phyloP scores from a whole-genome alignment of 352 stramenopile species.

The Phytophthora citrophthora region DNA sequence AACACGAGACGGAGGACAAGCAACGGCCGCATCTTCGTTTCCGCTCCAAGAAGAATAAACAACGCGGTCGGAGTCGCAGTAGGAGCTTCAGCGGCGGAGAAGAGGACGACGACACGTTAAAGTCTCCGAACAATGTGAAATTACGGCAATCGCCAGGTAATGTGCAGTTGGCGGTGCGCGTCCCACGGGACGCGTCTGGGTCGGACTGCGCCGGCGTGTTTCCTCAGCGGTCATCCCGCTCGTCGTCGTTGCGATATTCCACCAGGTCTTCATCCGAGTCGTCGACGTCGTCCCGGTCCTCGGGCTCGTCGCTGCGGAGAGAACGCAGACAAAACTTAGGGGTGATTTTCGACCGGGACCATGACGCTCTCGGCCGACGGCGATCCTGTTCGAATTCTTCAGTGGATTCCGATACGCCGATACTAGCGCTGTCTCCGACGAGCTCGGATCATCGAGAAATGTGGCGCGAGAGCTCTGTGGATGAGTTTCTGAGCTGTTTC shows the following conservation, averaged over 20 bases:
- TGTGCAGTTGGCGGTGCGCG: constrained; percentile 46
- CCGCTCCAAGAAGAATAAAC: constrained; percentile 12
- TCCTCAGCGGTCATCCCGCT: constrained; percentile 35
- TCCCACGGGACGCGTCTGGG: constrained; percentile 22
- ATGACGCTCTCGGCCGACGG: constrained; percentile 8
- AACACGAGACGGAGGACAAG: constrained; percentile 12
- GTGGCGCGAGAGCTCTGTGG: constrained; percentile 41
- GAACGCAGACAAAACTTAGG: constrained; percentile 12
- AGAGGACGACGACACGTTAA: constrained; percentile 15
- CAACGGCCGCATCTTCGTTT: constrained; percentile 4
- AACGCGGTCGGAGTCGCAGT: constrained; percentile 13
- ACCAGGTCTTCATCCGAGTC: constrained; percentile 33
- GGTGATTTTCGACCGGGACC: background rate
- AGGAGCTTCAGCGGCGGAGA: constrained; percentile 30
- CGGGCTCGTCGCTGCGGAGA: constrained; percentile 13
- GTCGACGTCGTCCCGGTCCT: constrained; percentile 25
- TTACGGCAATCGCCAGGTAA: constrained; percentile 49
- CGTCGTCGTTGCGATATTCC: constrained; percentile 38
- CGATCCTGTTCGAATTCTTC: constrained; percentile 13
- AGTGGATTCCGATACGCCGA: constrained; percentile 5
- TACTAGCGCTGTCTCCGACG: constrained; percentile 8
- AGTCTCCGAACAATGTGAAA: constrained; percentile 9
- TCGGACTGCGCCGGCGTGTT: constrained; percentile 35
- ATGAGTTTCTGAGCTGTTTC: constrained; percentile 40
- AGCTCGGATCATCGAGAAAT: constrained; percentile 25